Percentiles rank a stretch among this genome's conserved stretches.
phyloP scores from a whole-genome alignment of 2,329 filamentous ascomycete species.

The Penicillium sp. region DNA sequence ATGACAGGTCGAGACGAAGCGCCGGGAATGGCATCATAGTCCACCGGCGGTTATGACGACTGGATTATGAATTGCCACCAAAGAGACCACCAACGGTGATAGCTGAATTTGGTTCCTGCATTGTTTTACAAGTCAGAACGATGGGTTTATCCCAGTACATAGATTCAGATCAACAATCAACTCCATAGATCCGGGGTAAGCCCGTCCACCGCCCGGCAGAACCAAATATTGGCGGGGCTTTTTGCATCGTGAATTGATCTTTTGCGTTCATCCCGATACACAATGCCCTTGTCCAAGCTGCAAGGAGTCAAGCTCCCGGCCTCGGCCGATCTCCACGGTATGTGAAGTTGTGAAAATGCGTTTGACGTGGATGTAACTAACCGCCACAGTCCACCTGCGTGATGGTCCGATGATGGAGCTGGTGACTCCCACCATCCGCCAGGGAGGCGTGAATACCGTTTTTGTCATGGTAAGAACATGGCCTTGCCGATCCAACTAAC shows the following conservation, averaged over 20 bases:
- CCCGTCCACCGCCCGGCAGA: slow-evolving; percentile 23
- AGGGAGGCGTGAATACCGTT: slow-evolving; percentile 61
- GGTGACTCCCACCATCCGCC: slow-evolving; percentile 50
- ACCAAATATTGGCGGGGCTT: slow-evolving; percentile 28
- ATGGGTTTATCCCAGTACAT: no score
- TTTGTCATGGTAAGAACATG: slow-evolving; percentile 45
- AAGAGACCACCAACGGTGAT: no score
- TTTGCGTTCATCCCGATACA: slow-evolving; percentile 2
- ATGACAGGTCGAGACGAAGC: slow-evolving; percentile 17
- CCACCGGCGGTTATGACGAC: no score
- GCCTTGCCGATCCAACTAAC: slow-evolving; percentile 31
- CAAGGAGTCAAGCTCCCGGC: slow-evolving; percentile 51
- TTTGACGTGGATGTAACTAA: no score
- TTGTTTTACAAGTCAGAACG: no score
- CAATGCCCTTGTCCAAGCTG: slow-evolving; percentile 33
- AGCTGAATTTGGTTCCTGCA: no score
- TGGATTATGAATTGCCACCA: no score
- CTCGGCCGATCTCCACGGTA: slow-evolving; percentile 59
- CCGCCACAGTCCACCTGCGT: slow-evolving; percentile 56
- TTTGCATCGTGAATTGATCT: background rate
- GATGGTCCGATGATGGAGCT: slow-evolving; percentile 59
- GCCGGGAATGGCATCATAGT: slow-evolving; percentile 11
- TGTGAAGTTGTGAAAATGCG: slow-evolving; percentile 9
- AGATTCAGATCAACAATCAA: background rate
- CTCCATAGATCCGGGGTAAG: background rate